These are phyloP conservation scores for Myriosclerotinia curreyana DNA, from an alignment of 2,329 filamentous ascomycete genomes.

Conservation along the genomic window DNA sequence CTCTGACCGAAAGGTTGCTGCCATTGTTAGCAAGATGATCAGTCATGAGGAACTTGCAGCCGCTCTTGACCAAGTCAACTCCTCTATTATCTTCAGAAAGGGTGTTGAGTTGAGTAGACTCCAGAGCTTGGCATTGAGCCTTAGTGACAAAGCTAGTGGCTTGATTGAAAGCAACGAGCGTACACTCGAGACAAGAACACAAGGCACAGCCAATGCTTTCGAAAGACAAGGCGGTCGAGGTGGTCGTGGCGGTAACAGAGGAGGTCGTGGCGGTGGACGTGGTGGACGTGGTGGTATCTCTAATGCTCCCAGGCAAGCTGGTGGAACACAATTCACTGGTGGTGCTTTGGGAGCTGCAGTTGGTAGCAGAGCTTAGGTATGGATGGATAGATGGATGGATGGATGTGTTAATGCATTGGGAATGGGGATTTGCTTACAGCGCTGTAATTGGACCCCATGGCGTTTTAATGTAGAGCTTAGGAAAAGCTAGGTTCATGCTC, in stretches of 20 bases:
- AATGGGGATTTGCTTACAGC: constrained; percentile 33
- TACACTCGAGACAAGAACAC: constrained; percentile 93
- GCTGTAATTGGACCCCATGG: constrained; percentile 34
- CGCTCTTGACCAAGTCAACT: constrained; percentile 95
- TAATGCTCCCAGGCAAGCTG: constrained; percentile 62
- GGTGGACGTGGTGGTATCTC: constrained; percentile 57
- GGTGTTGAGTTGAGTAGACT: constrained; percentile 95
- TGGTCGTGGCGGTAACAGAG: constrained; percentile 63
- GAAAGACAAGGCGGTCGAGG: constrained; percentile 84
- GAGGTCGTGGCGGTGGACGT: constrained; percentile 60
- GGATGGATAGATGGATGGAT: constrained; percentile 23
- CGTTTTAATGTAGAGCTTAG: constrained; percentile 38
- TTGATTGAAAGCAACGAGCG: constrained; percentile 98
- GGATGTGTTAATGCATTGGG: constrained; percentile 38
- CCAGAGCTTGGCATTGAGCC: constrained; percentile 88
- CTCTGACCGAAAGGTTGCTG: constrained; percentile 82
- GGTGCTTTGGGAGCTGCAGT: constrained; percentile 71
- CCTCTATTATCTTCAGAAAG: constrained; percentile 98
- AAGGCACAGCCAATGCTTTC: constrained; percentile 92
- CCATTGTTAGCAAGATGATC: constrained; percentile 98
- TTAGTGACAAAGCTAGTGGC: constrained; percentile 93
- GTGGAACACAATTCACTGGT: constrained; percentile 77
- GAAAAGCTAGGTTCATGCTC: constrained; percentile 32
- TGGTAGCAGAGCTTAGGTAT: constrained; percentile 48
- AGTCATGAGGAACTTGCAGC: constrained; percentile 97